These are phyloP conservation scores for Saccharomycopsis olivae DNA, from an alignment of 805 yeast genomes.

Conservation along the genomic window DNA sequence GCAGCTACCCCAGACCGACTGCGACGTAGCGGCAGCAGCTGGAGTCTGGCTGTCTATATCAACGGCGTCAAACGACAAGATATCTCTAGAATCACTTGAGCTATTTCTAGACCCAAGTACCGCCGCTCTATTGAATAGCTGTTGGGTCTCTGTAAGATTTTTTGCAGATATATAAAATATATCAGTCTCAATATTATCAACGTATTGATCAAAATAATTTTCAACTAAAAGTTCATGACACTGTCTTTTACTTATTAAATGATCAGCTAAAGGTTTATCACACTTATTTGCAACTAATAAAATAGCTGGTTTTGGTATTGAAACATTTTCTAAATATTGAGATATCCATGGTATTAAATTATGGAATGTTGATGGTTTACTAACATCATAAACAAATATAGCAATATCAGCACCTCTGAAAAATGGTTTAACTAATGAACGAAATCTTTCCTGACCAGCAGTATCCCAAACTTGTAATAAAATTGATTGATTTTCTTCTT, in stretches of 20 bases:
- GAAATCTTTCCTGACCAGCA: slow-evolving; percentile 70
- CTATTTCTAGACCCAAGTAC: slow-evolving; percentile 24
- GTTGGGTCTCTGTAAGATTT: slow-evolving; percentile 21
- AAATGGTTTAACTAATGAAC: slow-evolving; percentile 55
- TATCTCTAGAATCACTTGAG: slow-evolving; percentile 13
- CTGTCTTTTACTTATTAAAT: slow-evolving; percentile 14
- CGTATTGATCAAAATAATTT: slow-evolving; percentile 13
- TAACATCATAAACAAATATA: slow-evolving; percentile 42
- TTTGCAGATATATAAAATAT: slow-evolving; percentile 16
- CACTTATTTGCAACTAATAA: slow-evolving; percentile 43
- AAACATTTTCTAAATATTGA: slow-evolving; percentile 39
- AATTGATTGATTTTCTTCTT: slow-evolving; percentile 21
- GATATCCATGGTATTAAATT: slow-evolving; percentile 35
- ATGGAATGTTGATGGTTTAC: slow-evolving; percentile 40
- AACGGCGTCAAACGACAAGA: slow-evolving; percentile 27
- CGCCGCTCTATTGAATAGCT: slow-evolving; percentile 30
- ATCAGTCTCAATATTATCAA: slow-evolving; percentile 11
- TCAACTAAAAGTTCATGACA: slow-evolving; percentile 11
- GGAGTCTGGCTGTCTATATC: slow-evolving; percentile 21
- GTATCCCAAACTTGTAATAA: slow-evolving; percentile 65
- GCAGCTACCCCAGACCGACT: no score
- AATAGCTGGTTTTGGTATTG: slow-evolving; percentile 36
- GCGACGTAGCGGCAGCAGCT: neutral
- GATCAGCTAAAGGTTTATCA: slow-evolving; percentile 25
- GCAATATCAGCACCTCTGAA: slow-evolving; percentile 51